Conservation (phyloP, 2,329 filamentous ascomycete species). For the Lachnellula subtilissima region DNA sequence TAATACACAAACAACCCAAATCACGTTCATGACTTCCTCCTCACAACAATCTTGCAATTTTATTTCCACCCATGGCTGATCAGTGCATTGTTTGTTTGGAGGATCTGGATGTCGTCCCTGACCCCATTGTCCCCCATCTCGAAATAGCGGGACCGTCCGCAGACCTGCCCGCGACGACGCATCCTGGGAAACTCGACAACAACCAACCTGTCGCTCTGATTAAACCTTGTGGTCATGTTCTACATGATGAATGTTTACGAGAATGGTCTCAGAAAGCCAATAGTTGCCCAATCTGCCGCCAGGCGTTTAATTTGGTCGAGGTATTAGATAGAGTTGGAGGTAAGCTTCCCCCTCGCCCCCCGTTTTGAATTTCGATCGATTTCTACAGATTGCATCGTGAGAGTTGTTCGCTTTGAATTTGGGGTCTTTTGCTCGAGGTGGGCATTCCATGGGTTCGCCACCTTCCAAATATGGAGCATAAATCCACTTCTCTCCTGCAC, state of each 20-base stretch:
- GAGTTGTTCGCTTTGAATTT: background rate
- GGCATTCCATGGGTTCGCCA: too few species aligned
- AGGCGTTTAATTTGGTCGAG: constrained; percentile 84
- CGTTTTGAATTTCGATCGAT: background rate
- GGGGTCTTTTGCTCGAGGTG: too few species aligned
- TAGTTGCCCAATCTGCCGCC: constrained; percentile 94
- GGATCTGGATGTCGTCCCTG: constrained; percentile 40
- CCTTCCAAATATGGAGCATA: background rate
- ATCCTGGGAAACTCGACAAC: constrained; percentile 19
- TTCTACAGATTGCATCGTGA: too few species aligned
- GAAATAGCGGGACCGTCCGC: constrained; percentile 18
- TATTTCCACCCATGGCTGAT: constrained; percentile 42
- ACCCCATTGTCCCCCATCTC: constrained; percentile 17
- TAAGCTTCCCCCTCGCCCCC: constrained; percentile 39
- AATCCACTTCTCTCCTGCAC: background rate
- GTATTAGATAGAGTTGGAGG: constrained; percentile 76
- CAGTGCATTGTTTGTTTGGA: constrained; percentile 69
- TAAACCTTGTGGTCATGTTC: constrained; percentile 78
- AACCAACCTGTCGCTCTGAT: constrained; percentile 48
- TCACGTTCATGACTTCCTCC: constrained; percentile 28
- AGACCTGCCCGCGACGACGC: constrained; percentile 18
- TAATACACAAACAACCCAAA: background rate
- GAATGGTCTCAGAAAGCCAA: constrained; percentile 97
- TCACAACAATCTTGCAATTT: constrained; percentile 15
- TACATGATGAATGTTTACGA: constrained; percentile 88